These are phyloP conservation scores for Vinca minor DNA, from an alignment of 257 asterid species.

Conservation along the genomic window DNA sequence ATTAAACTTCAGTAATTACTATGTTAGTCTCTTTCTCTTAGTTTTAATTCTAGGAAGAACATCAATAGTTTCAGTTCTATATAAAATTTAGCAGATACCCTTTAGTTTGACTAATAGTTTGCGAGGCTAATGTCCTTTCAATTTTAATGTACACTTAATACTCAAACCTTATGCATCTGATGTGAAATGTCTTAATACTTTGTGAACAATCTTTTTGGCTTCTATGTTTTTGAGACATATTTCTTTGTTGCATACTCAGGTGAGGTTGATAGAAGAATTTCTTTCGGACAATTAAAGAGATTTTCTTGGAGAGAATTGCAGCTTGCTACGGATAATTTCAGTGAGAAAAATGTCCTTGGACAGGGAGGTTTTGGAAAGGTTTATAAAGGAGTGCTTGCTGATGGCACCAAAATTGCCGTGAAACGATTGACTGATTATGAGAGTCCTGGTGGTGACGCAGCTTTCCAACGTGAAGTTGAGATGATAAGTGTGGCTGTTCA, in stretches of 20 bases:
- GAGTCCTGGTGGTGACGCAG: conserved; percentile 91
- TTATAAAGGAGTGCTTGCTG: conserved; percentile 71
- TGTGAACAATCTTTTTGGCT: neutral
- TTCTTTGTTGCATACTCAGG: conserved; percentile 34
- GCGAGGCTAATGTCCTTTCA: neutral
- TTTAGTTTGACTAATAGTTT: neutral
- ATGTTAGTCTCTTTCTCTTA: neutral
- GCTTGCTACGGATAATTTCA: conserved; percentile 77
- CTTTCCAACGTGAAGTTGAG: conserved; percentile 96
- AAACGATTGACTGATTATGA: conserved; percentile 83
- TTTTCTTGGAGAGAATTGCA: conserved; percentile 91
- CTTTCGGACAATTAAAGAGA: conserved; percentile 89
- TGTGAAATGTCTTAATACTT: neutral
- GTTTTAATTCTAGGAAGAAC: neutral
- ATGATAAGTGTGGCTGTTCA: conserved; percentile 98
- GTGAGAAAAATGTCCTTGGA: conserved; percentile 81
- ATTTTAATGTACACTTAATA: neutral
- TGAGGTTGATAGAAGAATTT: conserved; percentile 83
- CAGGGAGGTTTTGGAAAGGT: conserved; percentile 98
- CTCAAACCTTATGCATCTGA: neutral
- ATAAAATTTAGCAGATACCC: neutral
- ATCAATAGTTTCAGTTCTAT: neutral
- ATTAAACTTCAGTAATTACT: neutral
- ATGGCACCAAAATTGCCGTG: conserved; percentile 80
- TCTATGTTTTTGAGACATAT: conserved; percentile 8